Base-by-base conservation (phyloP, 176 grass and related monocot species). In the Aegilops speltoides region DNA sequence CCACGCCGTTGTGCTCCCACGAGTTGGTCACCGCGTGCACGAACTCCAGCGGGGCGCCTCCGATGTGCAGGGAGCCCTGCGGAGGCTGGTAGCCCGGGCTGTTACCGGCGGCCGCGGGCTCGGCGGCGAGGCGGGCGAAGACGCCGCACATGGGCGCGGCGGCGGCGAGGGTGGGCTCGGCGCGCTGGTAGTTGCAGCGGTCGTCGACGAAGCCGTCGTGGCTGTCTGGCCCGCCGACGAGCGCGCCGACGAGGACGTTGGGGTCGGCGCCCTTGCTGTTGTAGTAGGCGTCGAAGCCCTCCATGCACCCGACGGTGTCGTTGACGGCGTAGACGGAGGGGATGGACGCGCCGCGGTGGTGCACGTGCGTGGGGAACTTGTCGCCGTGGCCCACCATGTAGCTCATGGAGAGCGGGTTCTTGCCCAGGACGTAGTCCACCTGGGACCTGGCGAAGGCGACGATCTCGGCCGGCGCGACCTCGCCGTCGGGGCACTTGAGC, bases 331-430 rank as follows among this genome's bases (percentile, higher is more conserved):
- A 50, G 7, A 93, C 37, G 0, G 92, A 99, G 7, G 94, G 90
- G 73, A 99, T 94, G 52, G 97, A 99, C 10, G 97, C 92, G 41
- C 94, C 94, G 84, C 94, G 95, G 83, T 99, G 97, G 89, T 99
- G 94, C 10, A 94, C 90, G 43, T 93, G 94, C 67, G 33, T 86
- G 2, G 97, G 94, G 82, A 90, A 93, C 77, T 50, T 83, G 57
- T 62, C 41, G 68, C 94, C 89, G 37, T 92, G 87, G 3, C 97
- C 97, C 1, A 99, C 92, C 89, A 99, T 87, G 87, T 96, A 99
- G 92, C 94, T 99, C 87, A 91, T 91, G 5, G 81, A 86, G 67
- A 85, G 91, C 22, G 97, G 94, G 80, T 99, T 96, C 79, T 93
- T 94, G 1, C 97, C 97, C 3, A 96, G 87, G 69, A 94, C 74